Base-by-base conservation (phyloP, 1,284 basidiomycete species). In the Caloboletus firmus region DNA sequence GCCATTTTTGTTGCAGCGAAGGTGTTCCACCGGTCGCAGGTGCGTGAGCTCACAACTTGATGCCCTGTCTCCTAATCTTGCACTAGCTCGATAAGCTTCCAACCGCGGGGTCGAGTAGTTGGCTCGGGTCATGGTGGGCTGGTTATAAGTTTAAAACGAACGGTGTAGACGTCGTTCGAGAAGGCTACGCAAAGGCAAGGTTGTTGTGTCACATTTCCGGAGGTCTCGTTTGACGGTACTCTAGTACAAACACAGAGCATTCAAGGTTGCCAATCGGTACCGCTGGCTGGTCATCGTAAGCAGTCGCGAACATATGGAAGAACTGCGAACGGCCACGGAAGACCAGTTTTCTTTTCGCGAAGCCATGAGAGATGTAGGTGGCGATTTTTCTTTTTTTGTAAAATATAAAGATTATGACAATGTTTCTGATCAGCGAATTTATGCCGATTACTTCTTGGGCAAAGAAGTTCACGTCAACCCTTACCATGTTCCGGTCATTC, bases 201-300 rank as follows among this genome's bases (percentile, higher is more conserved):
- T 18, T 2, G n/a, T 15, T 8, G 15, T n/a, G 11, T 45, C 30
- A 10, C 18, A 4, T 15, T 45, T 42, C 28, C 22, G 6, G 20
- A 20, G 15, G 8, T 22, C 20, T 35, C n/a, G 7, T 8, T 22
- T 24, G 11, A 31, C 18, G 4, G 15, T 28, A 20, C 4, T 32
- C 13, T 12, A 77, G 76, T 70, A 74, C 56, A 71, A 67, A 7
- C 65, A 65, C 12, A 56, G 51, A 0, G 57, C 68, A 5, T 81
- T 79, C 69, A 79, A 78, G 56, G 55, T 82, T 11, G 63, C 78
- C 0, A 60, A 68, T 1, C 51, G 70, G 4, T 63, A 66, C 31
- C 60, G 63, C 26, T 81, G 79, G 79, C 49, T 72, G 0, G 69
- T 81, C n/a, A 44, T 80, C 28, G 55, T 78, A 2, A 72, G 62